Conservation (phyloP, 2,329 filamentous ascomycete genomes). For the Fusarium hostae region DNA sequence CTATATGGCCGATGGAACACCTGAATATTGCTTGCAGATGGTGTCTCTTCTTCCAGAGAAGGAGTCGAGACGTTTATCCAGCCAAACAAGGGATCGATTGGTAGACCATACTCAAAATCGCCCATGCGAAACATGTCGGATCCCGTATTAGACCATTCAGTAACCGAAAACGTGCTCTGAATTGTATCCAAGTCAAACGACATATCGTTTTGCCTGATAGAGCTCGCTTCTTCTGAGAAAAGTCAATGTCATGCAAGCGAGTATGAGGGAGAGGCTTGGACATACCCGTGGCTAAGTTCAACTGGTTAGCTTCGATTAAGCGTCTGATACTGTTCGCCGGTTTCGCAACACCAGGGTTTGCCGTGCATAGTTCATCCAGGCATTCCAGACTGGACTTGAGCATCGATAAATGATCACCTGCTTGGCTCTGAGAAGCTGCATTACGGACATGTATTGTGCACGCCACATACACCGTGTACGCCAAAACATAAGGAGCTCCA, state of each 20-base stretch:
- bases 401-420: background rate
- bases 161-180: background rate
- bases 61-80: slow-evolving; percentile 16
- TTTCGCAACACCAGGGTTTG: slow-evolving; percentile 3
- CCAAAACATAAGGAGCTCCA: slow-evolving; percentile 10
- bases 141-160: background rate
- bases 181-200: background rate
- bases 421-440: background rate
- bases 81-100: slow-evolving; percentile 8
- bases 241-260: background rate
- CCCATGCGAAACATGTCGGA: background rate
- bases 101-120: background rate
- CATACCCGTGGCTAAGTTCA: background rate
- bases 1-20: too few relatives aligned
- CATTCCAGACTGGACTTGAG: slow-evolving; percentile 1
- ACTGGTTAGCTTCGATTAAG: background rate
- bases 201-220: fast-evolving
- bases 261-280: fast-evolving
- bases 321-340: slow-evolving; percentile 4
- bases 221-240: background rate
- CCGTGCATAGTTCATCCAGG: slow-evolving; percentile 2
- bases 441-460: slow-evolving; percentile 16
- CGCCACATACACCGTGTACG: slow-evolving; percentile 9
- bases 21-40: fast-evolving
- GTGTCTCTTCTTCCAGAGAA: background rate